These are phyloP conservation scores for Vitis hybrid DNA, from an alignment of 177 flowering plant species.

Conservation along the genomic window DNA sequence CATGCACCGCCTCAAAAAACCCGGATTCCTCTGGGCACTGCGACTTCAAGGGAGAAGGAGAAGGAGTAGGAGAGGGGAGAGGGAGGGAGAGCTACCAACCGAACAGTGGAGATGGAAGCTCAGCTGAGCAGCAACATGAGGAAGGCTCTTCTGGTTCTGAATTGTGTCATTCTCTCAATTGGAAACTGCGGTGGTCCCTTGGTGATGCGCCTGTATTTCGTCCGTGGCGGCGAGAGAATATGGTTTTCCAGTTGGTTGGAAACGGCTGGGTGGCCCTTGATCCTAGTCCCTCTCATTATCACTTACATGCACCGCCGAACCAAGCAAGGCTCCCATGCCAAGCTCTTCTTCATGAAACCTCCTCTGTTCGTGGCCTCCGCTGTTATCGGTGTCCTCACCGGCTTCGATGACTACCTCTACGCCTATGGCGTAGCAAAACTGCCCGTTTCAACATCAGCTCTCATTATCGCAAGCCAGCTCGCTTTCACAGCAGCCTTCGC, in stretches of 20 bases:
- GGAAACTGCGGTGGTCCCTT: conserved; percentile 54
- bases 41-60: neutral
- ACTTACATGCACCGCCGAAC: conserved; percentile 34
- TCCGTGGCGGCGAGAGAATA: conserved; percentile 52
- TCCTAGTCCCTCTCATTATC: conserved; percentile 38
- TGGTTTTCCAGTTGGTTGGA: conserved; percentile 59
- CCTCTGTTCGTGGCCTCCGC: conserved; percentile 31
- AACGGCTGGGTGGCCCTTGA: conserved; percentile 49
- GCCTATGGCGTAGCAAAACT: conserved; percentile 47
- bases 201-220: conserved; percentile 55
- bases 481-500: conserved; percentile 60
- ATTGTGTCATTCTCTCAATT: conserved; percentile 25
- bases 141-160: conserved; percentile 32
- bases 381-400: conserved; percentile 41
- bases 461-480: conserved; percentile 50
- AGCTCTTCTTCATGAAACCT: conserved; percentile 36
- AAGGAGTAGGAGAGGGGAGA: neutral
- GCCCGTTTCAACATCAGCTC: conserved; percentile 55
- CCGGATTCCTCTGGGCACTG: neutral
- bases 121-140: conserved; percentile 4
- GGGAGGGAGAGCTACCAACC: neutral
- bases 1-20: neutral
- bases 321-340: neutral
- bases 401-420: conserved; percentile 59
- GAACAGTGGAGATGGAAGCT: neutral